phyloP scores from a whole-genome alignment of 768 basidiomycete species.

The Gloeopeniophorella convolvens region DNA sequence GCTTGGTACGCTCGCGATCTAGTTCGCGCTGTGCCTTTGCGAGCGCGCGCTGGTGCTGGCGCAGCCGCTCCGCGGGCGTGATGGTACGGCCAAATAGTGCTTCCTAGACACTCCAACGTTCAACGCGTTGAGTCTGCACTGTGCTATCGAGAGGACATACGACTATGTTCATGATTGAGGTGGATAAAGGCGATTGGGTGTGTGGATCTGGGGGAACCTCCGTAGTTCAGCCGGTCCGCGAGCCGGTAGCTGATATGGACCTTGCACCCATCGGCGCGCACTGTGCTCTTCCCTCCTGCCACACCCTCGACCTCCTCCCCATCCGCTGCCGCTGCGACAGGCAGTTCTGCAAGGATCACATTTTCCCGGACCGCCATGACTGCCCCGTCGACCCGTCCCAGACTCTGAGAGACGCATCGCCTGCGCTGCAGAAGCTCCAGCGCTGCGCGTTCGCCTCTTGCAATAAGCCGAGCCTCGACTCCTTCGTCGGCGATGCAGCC shows the following conservation, averaged over 20 bases:
- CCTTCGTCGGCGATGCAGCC: conserved; percentile 28
- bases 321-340: conserved; percentile 56
- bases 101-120: conserved; percentile 49
- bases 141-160: conserved; percentile 35
- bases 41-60: conserved; percentile 93
- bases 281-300: conserved; percentile 57
- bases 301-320: conserved; percentile 69
- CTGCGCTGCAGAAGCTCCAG: conserved; percentile 29
- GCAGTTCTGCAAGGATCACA: conserved; percentile 61
- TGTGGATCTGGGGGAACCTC: too few species aligned
- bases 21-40: conserved; percentile 97
- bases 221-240: too few species aligned
- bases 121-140: conserved; percentile 7
- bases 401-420: background rate
- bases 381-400: conserved; percentile 34
- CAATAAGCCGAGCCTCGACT: conserved; percentile 47
- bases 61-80: conserved; percentile 92
- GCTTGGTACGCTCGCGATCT: conserved; percentile 89
- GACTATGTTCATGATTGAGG: conserved; percentile 66
- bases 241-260: conserved; percentile 27
- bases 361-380: conserved; percentile 49
- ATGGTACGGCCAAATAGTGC: conserved; percentile 90
- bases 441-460: conserved; percentile 50
- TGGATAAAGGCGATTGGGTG: background rate
- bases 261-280: conserved; percentile 54